Percentiles rank a stretch among this genome's conserved stretches.
Conservation (phyloP, 208 protist species). For the Spongospora subterranea region DNA sequence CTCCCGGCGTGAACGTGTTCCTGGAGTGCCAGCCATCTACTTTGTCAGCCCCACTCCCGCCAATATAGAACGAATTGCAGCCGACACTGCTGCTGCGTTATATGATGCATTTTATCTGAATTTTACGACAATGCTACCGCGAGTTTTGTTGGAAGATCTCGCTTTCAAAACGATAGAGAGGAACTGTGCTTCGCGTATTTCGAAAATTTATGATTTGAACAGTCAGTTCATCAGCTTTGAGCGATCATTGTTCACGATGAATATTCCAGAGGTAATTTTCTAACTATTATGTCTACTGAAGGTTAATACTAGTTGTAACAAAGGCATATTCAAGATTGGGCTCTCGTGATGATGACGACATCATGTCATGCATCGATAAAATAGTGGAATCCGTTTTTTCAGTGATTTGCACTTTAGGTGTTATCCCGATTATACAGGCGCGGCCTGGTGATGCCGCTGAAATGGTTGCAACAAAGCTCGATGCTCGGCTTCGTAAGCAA, state of each 20-base stretch:
- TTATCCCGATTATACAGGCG: conserved; percentile 51
- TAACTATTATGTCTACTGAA: neutral
- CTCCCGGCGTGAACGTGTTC: conserved; percentile 76
- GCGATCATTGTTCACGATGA: conserved; percentile 37
- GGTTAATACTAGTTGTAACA: neutral
- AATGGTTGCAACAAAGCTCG: conserved; percentile 69
- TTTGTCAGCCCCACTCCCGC: conserved; percentile 79
- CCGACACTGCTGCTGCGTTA: conserved; percentile 71
- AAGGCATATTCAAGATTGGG: neutral
- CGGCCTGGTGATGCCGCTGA: conserved; percentile 72
- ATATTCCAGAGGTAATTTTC: conserved; percentile 3
- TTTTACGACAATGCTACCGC: conserved; percentile 73
- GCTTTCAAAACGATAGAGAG: neutral
- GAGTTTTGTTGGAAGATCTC: conserved; percentile 35
- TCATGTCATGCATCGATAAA: conserved; percentile 67
- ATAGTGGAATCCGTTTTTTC: conserved; percentile 78
- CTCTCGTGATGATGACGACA: conserved; percentile 28
- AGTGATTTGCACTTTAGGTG: conserved; percentile 74
- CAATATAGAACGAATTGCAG: conserved; percentile 78
- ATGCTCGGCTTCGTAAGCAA: conserved; percentile 61
- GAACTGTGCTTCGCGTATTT: neutral
- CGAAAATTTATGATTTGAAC: neutral
- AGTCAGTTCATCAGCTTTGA: neutral
- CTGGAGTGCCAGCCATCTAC: conserved; percentile 84
- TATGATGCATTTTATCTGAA: conserved; percentile 80